Base-by-base conservation (phyloP, 2,329 filamentous ascomycete species). In the Xylariaceae sp. region DNA sequence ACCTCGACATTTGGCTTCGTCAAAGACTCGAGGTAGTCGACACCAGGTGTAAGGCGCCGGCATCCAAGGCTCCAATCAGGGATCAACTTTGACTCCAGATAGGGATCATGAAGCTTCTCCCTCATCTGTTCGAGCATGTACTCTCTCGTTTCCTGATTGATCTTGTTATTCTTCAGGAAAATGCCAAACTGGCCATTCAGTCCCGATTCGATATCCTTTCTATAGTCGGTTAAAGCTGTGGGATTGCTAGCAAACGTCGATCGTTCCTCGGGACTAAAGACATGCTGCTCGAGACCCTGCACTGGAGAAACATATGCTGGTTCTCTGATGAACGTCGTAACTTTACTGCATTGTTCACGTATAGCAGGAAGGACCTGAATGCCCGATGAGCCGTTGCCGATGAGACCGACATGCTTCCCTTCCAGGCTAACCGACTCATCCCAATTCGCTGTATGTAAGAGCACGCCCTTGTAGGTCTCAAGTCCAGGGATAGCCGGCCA, bases 161-260 rank as follows among this genome's bases (percentile, higher is more conserved):
- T 30, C 22, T 43, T 33, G n/a, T 41, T 60, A 7, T 38, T 19
- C 11, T 38, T 42, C 12, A 47, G 15, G 51, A 75, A 74, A 56
- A 76, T 70, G 34, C 71, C 71, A 62, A 77, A 78, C 4, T 71
- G 64, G 34, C 68, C 66, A 44, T 76, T 78, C 13, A 78, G 61
- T 19, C 69, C 72, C 1, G 65, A 55, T 45, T 77, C 72, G 7
- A 76, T 57, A 15, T 61, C 60, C 44, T 70, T 74, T 19, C 74
- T 65, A 50, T 76, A 78, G 6, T 60, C 53, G 1, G 78, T 60
- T 50, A 82, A 82, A 13, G 61, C 68, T 9, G 71, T 61, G 0
- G 79, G 74, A 29, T 75, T 66, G 43, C 76, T 76, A 11, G 22
- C 22, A 0, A 72, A 66, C 2, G 47, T 46, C 11, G 74, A 66